Evolutionary conservation across 1,139 yeast species (phyloP).

Genomic region (Candida pseudocylindracea): DNA sequence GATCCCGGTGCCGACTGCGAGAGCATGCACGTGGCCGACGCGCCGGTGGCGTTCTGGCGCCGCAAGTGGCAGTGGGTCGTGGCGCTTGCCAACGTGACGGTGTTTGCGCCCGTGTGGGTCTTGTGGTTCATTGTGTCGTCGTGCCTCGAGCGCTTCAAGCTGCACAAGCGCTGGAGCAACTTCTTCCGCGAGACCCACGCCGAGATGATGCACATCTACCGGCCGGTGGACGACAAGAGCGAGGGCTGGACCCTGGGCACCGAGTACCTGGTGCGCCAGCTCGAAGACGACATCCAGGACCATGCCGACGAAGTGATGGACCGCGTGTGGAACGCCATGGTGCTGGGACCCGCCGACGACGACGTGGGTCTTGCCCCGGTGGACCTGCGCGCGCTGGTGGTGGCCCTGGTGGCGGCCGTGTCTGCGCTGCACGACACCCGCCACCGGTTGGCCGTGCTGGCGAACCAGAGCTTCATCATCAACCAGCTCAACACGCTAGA

Average conservation of each 20-base stretch:
- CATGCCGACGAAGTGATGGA: too few species aligned
- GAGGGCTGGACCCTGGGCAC: slow-evolving; percentile 16
- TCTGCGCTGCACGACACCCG: slow-evolving; percentile 3
- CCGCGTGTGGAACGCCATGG: too few species aligned
- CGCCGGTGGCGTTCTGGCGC: slow-evolving; percentile 1
- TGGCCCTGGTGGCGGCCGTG: slow-evolving; percentile 1
- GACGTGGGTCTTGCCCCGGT: too few species aligned
- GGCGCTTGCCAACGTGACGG: slow-evolving; percentile 15
- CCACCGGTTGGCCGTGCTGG: slow-evolving; percentile 16
- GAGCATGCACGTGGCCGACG: too few species aligned
- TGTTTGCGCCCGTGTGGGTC: slow-evolving; percentile 32
- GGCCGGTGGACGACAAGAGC: slow-evolving; percentile 30
- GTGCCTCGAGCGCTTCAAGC: slow-evolving; percentile 15
- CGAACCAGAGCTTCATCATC: slow-evolving; percentile 27
- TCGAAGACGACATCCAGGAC: too few species aligned
- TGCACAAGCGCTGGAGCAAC: too few species aligned
- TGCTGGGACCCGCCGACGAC: too few species aligned
- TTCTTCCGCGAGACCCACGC: slow-evolving; percentile 6
- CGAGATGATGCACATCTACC: slow-evolving; percentile 5
- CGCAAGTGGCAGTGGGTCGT: slow-evolving; percentile 23
- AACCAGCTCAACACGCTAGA: slow-evolving; percentile 28
- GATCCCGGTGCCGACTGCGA: too few species aligned
- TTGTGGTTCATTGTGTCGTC: slow-evolving; percentile 23
- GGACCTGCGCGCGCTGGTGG: neutral
- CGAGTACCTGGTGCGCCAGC: slow-evolving; percentile 3